A percentile compares a stretch with the other conserved stretches of the same genome.
phyloP scores from a whole-genome alignment of 139 green algal species.

The Micractinium sp. region DNA sequence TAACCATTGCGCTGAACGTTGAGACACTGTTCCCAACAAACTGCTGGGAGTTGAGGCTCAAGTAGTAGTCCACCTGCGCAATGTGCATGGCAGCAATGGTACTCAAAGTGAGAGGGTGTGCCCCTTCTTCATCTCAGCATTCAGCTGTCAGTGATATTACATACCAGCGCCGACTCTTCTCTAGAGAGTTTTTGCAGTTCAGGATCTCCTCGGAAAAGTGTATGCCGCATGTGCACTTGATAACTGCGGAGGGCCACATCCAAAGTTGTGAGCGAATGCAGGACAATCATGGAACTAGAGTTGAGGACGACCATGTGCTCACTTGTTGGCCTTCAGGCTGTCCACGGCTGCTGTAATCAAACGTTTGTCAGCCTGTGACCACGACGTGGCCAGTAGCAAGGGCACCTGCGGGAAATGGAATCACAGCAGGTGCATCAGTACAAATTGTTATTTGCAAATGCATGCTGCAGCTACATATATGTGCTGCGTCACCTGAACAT shows the following conservation, averaged over 20 bases:
- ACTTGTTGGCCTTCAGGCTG: not conserved
- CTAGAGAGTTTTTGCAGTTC: not conserved
- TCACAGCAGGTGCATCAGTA: too few relatives aligned
- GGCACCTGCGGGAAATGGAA: not conserved
- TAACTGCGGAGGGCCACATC: not conserved
- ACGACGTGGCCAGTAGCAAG: not conserved
- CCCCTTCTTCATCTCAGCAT: not conserved
- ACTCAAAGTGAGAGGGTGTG: not conserved
- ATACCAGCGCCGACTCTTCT: not conserved
- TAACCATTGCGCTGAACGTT: not conserved
- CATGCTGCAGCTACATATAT: not conserved
- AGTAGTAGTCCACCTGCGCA: conserved; percentile 5
- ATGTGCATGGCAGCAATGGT: not conserved
- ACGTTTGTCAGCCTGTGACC: not conserved
- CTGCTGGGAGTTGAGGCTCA: not conserved
- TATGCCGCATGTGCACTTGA: not conserved
- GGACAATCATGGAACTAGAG: too few relatives aligned
- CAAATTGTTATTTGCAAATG: too few relatives aligned
- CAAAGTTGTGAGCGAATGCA: not conserved
- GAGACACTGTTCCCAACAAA: conserved; percentile 31
- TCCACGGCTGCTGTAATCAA: not conserved
- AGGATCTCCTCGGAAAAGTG: not conserved
- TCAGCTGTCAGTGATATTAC: not conserved
- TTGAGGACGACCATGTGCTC: not conserved
- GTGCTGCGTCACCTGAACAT: not conserved